Evolutionary conservation across 257 asterid species (phyloP), one percentile per base, ranked within the genome.

Genomic region (Gentiana macrophylla): DNA sequence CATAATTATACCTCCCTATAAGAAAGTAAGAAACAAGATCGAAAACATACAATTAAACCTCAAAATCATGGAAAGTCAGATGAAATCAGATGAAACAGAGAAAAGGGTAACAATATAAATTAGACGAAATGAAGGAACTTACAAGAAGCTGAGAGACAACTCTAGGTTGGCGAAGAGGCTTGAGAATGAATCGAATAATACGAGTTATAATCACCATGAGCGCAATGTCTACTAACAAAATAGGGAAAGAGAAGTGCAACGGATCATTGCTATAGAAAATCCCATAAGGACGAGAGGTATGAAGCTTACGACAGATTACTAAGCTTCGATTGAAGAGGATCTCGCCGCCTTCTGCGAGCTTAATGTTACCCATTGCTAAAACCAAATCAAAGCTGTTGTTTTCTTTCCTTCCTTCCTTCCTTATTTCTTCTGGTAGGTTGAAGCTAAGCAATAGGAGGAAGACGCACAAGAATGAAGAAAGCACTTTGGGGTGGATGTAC

Each of bases 191-290:
- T 4, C 84, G 84, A 11, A 86, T 10, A 12, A 60, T 3, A 6
- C 65, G 81, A 35, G 88, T 53, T n/a, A 84, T 49, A 35, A 68
- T 1, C 3, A 82, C 12, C 46, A 80, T 43, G 43, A 62, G 32
- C 0, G 82, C 57, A 8, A 77, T 43, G 59, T 79, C 78, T 3
- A 84, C 44, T n/a, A 82, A 63, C 52, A 82, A 8, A 13, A 77
- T 77, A 46, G 94, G 89, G 53, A 80, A 76, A 4, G 86, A 55
- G 70, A 54, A 84, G 0, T 74, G 59, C 45, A 86, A 32, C 0
- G 96, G 98, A 69, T 79, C 81, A 35, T 82, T 59, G 49, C 98
- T 97, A 54, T 81, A 81, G 79, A 85, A 90, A 50, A 85, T 32
- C n/a, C 98, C 94, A n/a, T 70, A 71, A 56, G 82, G 52, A 47